phyloP scores from a whole-genome alignment of 345 rosid species.

The Noccaea caerulescens region DNA sequence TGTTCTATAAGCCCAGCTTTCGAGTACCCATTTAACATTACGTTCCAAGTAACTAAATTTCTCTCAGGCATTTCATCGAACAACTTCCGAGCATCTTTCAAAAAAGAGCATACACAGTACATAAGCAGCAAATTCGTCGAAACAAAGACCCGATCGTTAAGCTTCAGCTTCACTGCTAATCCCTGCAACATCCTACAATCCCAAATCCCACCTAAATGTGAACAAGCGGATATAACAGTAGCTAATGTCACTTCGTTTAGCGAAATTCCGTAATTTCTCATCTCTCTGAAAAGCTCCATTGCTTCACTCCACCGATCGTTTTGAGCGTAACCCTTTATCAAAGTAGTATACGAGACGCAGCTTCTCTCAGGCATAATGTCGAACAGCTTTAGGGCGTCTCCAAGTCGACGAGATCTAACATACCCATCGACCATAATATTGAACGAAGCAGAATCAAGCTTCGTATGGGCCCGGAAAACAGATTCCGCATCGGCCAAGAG shows the following conservation, averaged over 20 bases:
- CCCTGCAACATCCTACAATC: conserved; percentile 68
- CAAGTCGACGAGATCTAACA: conserved; percentile 50
- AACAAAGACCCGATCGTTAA: conserved; percentile 55
- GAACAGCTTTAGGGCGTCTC: conserved; percentile 63
- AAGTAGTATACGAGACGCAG: conserved; percentile 67
- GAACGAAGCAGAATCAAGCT: conserved; percentile 57
- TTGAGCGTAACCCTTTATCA: conserved; percentile 69
- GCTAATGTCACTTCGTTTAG: conserved; percentile 67
- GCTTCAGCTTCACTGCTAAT: conserved; percentile 55
- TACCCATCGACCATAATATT: conserved; percentile 73
- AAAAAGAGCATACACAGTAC: conserved; percentile 63
- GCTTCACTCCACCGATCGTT: conserved; percentile 57
- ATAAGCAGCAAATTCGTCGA: conserved; percentile 70
- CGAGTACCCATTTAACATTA: conserved; percentile 81
- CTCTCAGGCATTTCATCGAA: conserved; percentile 70
- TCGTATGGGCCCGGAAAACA: conserved; percentile 46
- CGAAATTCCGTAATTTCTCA: conserved; percentile 55
- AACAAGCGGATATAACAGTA: conserved; percentile 59
- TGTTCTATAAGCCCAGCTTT: conserved; percentile 67
- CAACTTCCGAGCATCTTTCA: conserved; percentile 60
- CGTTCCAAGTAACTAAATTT: conserved; percentile 80
- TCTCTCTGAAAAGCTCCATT: conserved; percentile 56
- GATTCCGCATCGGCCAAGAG: conserved; percentile 56
- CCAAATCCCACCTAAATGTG: conserved; percentile 58
- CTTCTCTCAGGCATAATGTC: conserved; percentile 62